Evolutionary conservation across 768 basidiomycete species (phyloP).

Genomic region (Leccinum pellstonianum): DNA sequence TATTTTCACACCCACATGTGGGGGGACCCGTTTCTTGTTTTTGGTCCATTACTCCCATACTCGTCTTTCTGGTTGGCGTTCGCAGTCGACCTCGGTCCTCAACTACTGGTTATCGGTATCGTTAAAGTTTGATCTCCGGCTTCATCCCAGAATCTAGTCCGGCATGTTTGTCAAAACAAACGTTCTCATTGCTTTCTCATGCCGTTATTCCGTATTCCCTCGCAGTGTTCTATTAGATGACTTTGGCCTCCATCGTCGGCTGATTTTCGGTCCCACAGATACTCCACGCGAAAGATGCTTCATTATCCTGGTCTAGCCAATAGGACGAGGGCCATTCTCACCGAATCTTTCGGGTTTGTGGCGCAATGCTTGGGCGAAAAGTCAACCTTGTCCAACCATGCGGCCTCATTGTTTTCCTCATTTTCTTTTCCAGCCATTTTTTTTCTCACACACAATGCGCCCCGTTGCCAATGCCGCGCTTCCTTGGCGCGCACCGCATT

Average conservation of each 20-base stretch:
- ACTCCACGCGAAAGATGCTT: not conserved
- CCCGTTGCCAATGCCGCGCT: not conserved
- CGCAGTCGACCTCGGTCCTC: not conserved
- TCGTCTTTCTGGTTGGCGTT: not conserved
- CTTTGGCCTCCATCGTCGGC: not conserved
- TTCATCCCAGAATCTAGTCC: not conserved
- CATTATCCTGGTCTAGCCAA: not conserved
- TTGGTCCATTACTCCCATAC: slow-evolving; percentile 2
- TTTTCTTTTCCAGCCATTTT: not conserved
- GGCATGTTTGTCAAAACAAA: not conserved
- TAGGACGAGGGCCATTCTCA: not conserved
- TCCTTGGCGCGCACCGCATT: slow-evolving; percentile 10
- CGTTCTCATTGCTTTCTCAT: not conserved
- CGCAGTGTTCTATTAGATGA: not conserved
- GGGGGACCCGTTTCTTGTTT: slow-evolving; percentile 4
- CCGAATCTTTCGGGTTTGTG: slow-evolving; percentile 13
- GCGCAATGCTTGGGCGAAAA: slow-evolving; percentile 7
- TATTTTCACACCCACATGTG: slow-evolving; percentile 15
- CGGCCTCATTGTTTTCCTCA: not conserved
- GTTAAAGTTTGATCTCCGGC: not conserved
- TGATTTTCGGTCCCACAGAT: not conserved
- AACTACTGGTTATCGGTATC: not conserved
- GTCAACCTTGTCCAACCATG: slow-evolving; percentile 1
- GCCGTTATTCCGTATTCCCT: not conserved
- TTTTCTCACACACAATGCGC: not conserved